Conservation (phyloP, 257 asterid species). For the Scutellaria barbata region DNA sequence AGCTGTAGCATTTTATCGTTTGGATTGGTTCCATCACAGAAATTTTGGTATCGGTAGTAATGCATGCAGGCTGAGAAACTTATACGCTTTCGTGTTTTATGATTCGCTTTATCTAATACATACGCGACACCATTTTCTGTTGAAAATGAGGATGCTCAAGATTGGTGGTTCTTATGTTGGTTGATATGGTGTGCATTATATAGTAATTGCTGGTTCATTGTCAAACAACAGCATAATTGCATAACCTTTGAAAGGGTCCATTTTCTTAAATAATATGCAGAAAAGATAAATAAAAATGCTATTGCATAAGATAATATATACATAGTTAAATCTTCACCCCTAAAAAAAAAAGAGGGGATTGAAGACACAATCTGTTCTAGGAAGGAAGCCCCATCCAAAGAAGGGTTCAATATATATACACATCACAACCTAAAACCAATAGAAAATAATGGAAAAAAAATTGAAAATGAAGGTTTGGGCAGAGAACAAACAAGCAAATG, state of each 20-base stretch:
- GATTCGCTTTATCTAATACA: background rate
- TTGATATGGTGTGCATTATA: too few relatives aligned
- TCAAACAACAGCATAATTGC: too few relatives aligned
- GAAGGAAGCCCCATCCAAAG: conserved; percentile 27
- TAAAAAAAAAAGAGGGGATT: conserved; percentile 1
- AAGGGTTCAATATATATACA: background rate
- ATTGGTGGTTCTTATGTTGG: background rate
- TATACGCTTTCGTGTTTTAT: background rate
- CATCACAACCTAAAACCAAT: conserved; percentile 22
- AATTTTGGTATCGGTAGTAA: conserved; percentile 6
- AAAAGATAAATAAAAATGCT: background rate
- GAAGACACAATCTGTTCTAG: background rate
- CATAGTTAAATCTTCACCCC: background rate
- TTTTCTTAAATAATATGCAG: too few relatives aligned
- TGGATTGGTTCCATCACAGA: background rate
- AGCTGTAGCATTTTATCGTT: conserved; percentile 7
- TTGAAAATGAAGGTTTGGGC: background rate
- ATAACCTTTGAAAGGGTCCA: too few relatives aligned
- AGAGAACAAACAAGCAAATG: background rate
- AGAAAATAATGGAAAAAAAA: background rate
- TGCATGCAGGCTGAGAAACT: conserved; percentile 5
- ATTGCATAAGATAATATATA: too few relatives aligned
- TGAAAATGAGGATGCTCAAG: background rate
- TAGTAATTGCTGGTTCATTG: too few relatives aligned
- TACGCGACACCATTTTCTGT: background rate